Conservation (phyloP, 768 basidiomycete species). For the Coprinopsis sp. region DNA sequence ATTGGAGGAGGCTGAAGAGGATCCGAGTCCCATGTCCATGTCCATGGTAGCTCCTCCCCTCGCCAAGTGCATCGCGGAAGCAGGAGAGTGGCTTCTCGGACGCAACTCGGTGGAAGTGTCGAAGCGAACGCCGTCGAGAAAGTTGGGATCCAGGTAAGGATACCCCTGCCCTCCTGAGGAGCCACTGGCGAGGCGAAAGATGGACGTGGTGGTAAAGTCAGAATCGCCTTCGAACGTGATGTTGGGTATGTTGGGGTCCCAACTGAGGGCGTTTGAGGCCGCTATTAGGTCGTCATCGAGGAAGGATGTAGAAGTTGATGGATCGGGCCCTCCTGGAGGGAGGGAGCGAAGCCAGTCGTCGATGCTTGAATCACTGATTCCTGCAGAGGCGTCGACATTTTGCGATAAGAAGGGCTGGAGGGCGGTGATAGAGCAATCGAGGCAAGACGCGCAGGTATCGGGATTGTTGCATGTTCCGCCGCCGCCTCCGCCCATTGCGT, state of each 20-base stretch:
- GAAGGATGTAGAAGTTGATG: constrained; percentile 13
- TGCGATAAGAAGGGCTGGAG: constrained; percentile 27
- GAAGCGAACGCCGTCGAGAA: not conserved
- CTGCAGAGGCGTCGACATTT: too few relatives aligned
- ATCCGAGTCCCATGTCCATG: too few relatives aligned
- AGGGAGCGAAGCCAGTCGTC: constrained; percentile 55
- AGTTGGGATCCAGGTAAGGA: not conserved
- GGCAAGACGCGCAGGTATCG: constrained; percentile 39
- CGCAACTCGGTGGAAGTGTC: not conserved
- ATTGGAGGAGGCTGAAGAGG: too few relatives aligned
- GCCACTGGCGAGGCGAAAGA: not conserved
- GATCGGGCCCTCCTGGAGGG: not conserved
- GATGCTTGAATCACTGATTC: constrained; percentile 23
- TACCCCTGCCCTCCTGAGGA: not conserved
- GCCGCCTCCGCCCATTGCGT: constrained; percentile 9
- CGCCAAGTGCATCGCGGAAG: not conserved
- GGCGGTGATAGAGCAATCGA: constrained; percentile 60
- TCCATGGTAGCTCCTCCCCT: too few relatives aligned
- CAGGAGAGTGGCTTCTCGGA: not conserved
- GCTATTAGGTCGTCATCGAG: not conserved
- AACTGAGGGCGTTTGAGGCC: not conserved
- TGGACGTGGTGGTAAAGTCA: not conserved
- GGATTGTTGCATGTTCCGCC: constrained; percentile 36
- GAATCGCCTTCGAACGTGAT: too few relatives aligned
- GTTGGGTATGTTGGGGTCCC: too few relatives aligned